Base-by-base conservation (phyloP, 176 grass and related monocot genomes). In the Rhipidocladum racemiflorum region DNA sequence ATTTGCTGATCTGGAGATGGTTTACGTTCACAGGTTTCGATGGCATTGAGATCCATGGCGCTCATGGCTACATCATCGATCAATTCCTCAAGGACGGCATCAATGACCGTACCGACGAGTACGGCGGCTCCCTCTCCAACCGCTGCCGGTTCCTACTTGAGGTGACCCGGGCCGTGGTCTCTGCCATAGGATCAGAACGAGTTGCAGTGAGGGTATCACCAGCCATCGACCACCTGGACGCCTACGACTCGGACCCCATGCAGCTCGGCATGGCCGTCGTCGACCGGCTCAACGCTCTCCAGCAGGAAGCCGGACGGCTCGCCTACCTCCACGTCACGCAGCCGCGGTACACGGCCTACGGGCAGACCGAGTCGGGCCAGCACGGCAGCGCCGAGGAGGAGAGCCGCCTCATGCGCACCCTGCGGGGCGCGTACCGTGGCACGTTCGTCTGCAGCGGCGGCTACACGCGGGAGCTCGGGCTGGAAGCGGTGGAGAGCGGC, bases 51-150 rank as follows among this genome's bases (percentile, higher is more conserved):
- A 93, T 99, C 72, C 96, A 99, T 11, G 92, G 92, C 0, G 96
- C 96, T 20, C 92, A 99, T 68, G 96, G 96, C 61, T 95, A 95
- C 62, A 81, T 99, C 27, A 90, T 95, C 18, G 96, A 99, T 48
- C 96, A 99, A 61, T 99, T 99, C 30, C 92, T 99, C 59, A 99
- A 99, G 56, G 92, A 93, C 8, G 92, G 92, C 70, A 95, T 99
- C 77, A 99, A 99, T 43, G 92, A 99, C 44, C 82, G 96, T 1
- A 91, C 83, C 0, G 96, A 99, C 15, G 74, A 81, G 15, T 99
- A 99, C 1, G 96, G 96, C 1, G 96, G 96, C 29, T 95, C 96
- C 0, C 82, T 98, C 63, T 4, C 74, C 32, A 98, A 98, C 59
- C 96, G 96, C 35, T 93, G 90, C 39, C 81, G 90, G 20, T 88